Base-by-base conservation (phyloP, 2,329 filamentous ascomycete genomes). In the Xylaria sp. region DNA sequence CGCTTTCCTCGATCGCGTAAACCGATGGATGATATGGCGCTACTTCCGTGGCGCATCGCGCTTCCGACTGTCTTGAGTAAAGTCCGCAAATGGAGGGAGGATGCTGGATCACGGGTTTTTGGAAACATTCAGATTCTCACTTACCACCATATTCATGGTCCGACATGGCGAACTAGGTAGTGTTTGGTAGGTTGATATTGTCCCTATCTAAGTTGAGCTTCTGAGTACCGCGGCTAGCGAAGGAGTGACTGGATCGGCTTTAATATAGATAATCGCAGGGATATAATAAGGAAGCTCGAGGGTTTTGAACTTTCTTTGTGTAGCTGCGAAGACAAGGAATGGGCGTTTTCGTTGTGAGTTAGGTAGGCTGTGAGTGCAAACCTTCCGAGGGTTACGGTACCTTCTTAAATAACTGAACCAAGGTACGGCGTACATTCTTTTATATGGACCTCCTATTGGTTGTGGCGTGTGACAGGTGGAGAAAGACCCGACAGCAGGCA, bases 131-230 rank as follows among this genome's bases (percentile, higher is more conserved):
- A 55, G 7, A 43, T 66, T 52, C 50, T 15, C 45, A 81, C 87
- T 80, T 77, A 89, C 88, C 85, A 80, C 84, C 85, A 81, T 90
- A 88, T 78, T 90, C 89, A 78, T 89, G 86, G 75, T 90, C 89
- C 65, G 89, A 90, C 89, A 90, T 90, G 70, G 53, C 81, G 75
- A 67, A 52, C 13, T 25, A 36, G 30, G 5, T 55, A 23, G 34
- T n/a, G 32, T 23, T 62, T 43, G 34, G n/a, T 32, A 28, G 36
- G 56, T 28, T 36, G 59, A 60, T 23, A n/a, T 15, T 25, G 30
- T 36, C 50, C 20, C 12, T 13, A 13, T 8, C 9, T 36, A 45
- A 23, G 2, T 43, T 43, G 25, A 48, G n/a, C 15, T 8, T 59
- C n/a, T 18, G 50, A 28, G 20, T 18, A n/a, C 45, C 3, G 34